A percentile compares a stretch with the other conserved stretches of the same genome.
These are phyloP conservation scores for Grammothele lineata DNA, from an alignment of 768 basidiomycete species.

Conservation along the genomic window DNA sequence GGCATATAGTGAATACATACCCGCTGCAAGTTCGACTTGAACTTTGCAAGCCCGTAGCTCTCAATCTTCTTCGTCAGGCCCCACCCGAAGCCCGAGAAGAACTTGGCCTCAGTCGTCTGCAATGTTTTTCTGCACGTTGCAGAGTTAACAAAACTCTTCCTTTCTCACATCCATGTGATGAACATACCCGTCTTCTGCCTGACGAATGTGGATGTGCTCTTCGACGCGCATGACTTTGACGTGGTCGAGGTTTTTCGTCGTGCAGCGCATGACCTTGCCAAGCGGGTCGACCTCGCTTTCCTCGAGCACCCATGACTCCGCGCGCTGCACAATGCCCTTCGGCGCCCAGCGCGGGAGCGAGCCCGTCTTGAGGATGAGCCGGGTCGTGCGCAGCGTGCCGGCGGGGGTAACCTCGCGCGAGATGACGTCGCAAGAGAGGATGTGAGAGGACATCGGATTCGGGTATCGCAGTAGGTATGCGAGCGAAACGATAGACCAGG, in stretches of 20 bases:
- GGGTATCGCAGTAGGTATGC: conserved; percentile 96
- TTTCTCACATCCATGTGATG: not conserved
- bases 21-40: conserved; percentile 84
- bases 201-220: conserved; percentile 72
- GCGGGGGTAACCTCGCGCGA: conserved; percentile 69
- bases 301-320: conserved; percentile 93
- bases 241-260: conserved; percentile 89
- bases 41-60: conserved; percentile 75
- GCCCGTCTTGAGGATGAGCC: conserved; percentile 90
- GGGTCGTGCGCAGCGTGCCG: conserved; percentile 78
- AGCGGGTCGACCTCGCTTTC: conserved; percentile 90
- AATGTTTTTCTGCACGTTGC: conserved; percentile 78
- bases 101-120: conserved; percentile 82
- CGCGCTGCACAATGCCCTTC: conserved; percentile 72
- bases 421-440: conserved; percentile 94
- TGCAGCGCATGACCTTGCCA: conserved; percentile 70
- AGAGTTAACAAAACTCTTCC: not conserved
- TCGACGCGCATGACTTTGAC: conserved; percentile 92
- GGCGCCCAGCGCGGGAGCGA: conserved; percentile 92
- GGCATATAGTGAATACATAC: conserved; percentile 48
- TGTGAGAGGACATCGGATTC: conserved; percentile 90
- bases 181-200: conserved; percentile 65
- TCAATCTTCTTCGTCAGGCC: conserved; percentile 85
- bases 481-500: conserved; percentile 88
- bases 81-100: conserved; percentile 90